Conservation (phyloP, 768 basidiomycete species). For the Termitomyces sp. region DNA sequence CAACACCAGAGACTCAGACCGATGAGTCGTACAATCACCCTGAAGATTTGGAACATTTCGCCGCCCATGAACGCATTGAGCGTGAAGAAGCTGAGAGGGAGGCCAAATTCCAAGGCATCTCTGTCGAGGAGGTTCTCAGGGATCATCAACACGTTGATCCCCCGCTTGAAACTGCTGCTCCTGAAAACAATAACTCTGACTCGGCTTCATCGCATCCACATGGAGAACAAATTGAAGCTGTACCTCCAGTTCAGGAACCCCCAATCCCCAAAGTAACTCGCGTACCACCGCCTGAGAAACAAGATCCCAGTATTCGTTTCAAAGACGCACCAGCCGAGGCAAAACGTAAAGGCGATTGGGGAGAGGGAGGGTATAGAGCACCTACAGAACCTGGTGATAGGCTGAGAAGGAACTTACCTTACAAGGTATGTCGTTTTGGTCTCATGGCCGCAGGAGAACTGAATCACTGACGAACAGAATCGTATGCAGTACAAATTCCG, state of each 20-base stretch:
- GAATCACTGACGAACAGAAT: conserved; percentile 44
- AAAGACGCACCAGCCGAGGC: conserved; percentile 48
- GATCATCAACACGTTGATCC: conserved; percentile 36
- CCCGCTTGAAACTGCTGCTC: conserved; percentile 5
- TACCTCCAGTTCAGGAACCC: conserved; percentile 20
- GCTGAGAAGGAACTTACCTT: conserved; percentile 79
- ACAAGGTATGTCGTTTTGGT: conserved; percentile 58
- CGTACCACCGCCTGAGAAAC: conserved; percentile 57
- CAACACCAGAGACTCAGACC: conserved; percentile 95
- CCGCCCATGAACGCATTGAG: conserved; percentile 84
- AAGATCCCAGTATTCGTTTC: conserved; percentile 61
- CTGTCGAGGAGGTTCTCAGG: conserved; percentile 61
- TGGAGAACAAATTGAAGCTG: conserved; percentile 24
- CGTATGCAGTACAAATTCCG: conserved; percentile 87
- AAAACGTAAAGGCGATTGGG: conserved; percentile 60
- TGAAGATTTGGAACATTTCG: conserved; percentile 91
- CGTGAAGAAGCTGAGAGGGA: conserved; percentile 77
- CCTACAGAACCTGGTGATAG: conserved; percentile 74
- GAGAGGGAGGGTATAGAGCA: conserved; percentile 62
- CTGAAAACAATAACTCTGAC: conserved; percentile 5
- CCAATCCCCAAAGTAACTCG: conserved; percentile 47
- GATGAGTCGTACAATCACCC: conserved; percentile 93
- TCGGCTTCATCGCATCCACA: conserved; percentile 24
- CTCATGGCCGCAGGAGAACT: conserved; percentile 6
- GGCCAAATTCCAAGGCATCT: conserved; percentile 77